A percentile compares a stretch with the other conserved stretches of the same genome.
Conservation (phyloP, 768 basidiomycete genomes). For the Leucosporidium yakuticum region DNA sequence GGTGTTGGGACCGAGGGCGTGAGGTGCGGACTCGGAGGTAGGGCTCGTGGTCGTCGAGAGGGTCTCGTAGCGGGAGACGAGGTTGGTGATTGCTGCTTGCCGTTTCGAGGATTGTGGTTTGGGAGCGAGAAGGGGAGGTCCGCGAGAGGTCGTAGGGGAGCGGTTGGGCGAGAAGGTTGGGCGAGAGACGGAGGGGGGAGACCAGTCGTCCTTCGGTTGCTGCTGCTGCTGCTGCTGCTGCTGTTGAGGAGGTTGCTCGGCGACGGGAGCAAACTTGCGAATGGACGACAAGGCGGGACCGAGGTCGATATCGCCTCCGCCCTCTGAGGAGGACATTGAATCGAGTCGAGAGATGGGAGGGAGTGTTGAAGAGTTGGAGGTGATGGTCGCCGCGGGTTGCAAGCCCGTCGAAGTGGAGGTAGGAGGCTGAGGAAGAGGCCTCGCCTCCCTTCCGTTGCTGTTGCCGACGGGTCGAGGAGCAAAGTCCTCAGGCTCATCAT, state of each 20-base stretch:
- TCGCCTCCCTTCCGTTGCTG: not conserved
- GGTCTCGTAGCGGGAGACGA: slow-evolving; percentile 25
- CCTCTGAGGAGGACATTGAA: not conserved
- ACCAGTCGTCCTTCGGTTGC: slow-evolving; percentile 5
- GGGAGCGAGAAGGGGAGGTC: slow-evolving; percentile 3
- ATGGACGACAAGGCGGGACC: slow-evolving; percentile 32
- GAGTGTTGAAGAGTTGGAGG: not conserved
- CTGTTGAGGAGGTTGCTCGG: not conserved
- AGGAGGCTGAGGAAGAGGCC: too few relatives aligned
- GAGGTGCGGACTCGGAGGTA: not conserved
- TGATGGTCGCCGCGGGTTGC: too few relatives aligned
- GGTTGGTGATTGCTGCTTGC: slow-evolving; percentile 18
- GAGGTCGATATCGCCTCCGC: slow-evolving; percentile 31
- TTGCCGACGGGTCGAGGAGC: slow-evolving; percentile 1
- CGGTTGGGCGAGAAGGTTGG: not conserved
- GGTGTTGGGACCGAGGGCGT: not conserved
- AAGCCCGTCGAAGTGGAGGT: too few relatives aligned
- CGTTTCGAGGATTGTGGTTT: slow-evolving; percentile 4
- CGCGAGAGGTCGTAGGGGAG: not conserved
- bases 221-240: not conserved
- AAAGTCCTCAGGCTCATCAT: slow-evolving; percentile 18
- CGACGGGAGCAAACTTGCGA: slow-evolving; percentile 25
- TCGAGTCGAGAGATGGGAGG: not conserved
- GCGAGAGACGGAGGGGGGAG: not conserved
- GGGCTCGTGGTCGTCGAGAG: not conserved